Conservation (phyloP, 2,329 filamentous ascomycete species). For the Fusarium ambrosium region DNA sequence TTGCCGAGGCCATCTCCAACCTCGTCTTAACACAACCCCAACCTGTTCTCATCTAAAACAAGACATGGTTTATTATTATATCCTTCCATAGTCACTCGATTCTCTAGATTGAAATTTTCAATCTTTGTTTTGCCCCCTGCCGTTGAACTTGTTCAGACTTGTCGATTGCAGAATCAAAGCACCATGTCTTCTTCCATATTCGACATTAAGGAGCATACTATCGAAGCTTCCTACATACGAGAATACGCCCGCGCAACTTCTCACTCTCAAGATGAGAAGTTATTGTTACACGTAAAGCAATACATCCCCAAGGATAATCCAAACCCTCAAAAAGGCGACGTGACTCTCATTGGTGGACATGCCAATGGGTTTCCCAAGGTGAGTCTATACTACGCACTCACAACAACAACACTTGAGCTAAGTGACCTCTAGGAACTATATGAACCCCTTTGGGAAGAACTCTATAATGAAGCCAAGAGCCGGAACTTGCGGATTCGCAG, state of each 20-base stretch:
- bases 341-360: conserved; percentile 89
- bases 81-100: background rate
- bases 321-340: conserved; percentile 76
- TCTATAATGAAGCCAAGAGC: conserved; percentile 70
- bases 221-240: conserved; percentile 83
- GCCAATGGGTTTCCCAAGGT: conserved; percentile 96
- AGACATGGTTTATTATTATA: background rate
- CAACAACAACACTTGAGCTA: background rate
- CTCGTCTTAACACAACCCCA: conserved; percentile 10
- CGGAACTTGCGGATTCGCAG: conserved; percentile 78
- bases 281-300: conserved; percentile 86
- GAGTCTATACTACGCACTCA: background rate
- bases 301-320: conserved; percentile 83
- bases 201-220: conserved; percentile 78
- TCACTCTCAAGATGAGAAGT: conserved; percentile 78
- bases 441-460: conserved; percentile 90
- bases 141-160: background rate
- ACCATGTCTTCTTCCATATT: conserved; percentile 58
- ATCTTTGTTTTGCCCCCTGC: background rate
- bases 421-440: conserved; percentile 79
- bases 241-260: conserved; percentile 83
- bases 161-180: background rate
- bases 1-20: conserved; percentile 39
- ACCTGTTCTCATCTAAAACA: background rate
- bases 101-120: background rate